Conservation (phyloP, 257 asterid genomes). For the Echites panduratus region DNA sequence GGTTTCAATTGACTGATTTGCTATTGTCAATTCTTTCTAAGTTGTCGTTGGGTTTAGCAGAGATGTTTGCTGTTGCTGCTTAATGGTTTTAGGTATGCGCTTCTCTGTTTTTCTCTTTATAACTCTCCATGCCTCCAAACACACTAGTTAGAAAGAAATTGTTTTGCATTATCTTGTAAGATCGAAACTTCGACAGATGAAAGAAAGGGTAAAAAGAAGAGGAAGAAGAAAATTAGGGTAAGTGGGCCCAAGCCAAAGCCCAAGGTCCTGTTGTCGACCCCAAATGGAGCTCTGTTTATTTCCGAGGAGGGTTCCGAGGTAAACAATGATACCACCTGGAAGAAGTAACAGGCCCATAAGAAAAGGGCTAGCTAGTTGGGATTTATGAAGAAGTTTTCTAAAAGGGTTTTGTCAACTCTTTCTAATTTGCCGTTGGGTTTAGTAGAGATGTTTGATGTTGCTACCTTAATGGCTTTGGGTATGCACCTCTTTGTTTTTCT, state of each 20-base stretch:
- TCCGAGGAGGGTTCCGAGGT: constrained; percentile 38
- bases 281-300: constrained; percentile 55
- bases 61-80: too few species aligned
- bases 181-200: constrained; percentile 37
- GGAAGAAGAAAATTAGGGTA: not conserved
- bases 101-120: too few species aligned
- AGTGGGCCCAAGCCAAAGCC: constrained; percentile 18
- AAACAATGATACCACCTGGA: constrained; percentile 19
- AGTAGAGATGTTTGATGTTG: constrained; percentile 67
- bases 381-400: constrained; percentile 39
- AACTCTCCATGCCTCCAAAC: too few species aligned
- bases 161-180: constrained; percentile 35
- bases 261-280: constrained; percentile 49
- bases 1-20: too few species aligned
- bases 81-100: too few species aligned
- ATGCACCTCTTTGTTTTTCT: not conserved
- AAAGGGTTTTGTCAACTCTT: constrained; percentile 45
- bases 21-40: too few species aligned
- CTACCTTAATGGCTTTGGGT: constrained; percentile 90
- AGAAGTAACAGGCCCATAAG: constrained; percentile 16
- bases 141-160: too few species aligned
- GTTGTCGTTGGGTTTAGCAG: too few species aligned
- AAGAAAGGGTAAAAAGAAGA: constrained; percentile 25
- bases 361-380: constrained; percentile 26
- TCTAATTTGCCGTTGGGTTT: constrained; percentile 80